Base-by-base conservation (phyloP, 176 grass and related monocot genomes). In the Aegilops tauschii region DNA sequence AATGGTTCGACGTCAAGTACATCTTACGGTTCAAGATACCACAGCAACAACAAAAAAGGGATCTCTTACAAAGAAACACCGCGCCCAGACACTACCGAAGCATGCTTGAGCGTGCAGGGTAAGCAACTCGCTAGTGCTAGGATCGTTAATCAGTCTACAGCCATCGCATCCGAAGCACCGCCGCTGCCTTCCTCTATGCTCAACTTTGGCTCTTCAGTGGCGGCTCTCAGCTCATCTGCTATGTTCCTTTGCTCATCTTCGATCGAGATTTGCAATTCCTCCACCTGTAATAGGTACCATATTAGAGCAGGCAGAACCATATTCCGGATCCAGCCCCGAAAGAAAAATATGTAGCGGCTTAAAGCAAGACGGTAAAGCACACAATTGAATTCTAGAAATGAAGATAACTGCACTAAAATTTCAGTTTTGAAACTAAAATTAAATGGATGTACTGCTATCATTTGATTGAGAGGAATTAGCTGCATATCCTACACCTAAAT, bases 161-260 rank as follows among this genome's bases (percentile, higher is more conserved):
- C 88, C 96, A 98, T 98, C 29, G 84, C 88, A 78, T 98, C 96
- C 11, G 93, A 92, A 85, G 86, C 96, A 64, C 66, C 86, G 0
- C 88, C 90, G 16, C 90, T 98, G 42, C 64, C 89, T 66, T 98
- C 93, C 42, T 92, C 92, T 40, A 87, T 77, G 84, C 73, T 87
- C 62, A 88, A 50, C 84, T 96, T 96, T 83, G 95, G 93, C 34
- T 91, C 91, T 82, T 83, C 81, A 0, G 76, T 58, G 4, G 84
- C 65, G 2, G 83, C 76, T 82, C 88, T 90, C 79, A 90, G 83
- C 83, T 97, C 95, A 63, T 94, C 95, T 27, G 89, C 86, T 83
- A 89, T 81, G 77, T 66, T 92, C 93, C 65, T 95, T 66, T 95
- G 91, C 80, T 98, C 96, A 88, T 95, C 93, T 82, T 98, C 92